Percentiles rank a stretch among this genome's conserved stretches.
These are phyloP conservation scores for Phellopilus nigrolimitatus DNA, from an alignment of 1,284 basidiomycete genomes.

Conservation along the genomic window DNA sequence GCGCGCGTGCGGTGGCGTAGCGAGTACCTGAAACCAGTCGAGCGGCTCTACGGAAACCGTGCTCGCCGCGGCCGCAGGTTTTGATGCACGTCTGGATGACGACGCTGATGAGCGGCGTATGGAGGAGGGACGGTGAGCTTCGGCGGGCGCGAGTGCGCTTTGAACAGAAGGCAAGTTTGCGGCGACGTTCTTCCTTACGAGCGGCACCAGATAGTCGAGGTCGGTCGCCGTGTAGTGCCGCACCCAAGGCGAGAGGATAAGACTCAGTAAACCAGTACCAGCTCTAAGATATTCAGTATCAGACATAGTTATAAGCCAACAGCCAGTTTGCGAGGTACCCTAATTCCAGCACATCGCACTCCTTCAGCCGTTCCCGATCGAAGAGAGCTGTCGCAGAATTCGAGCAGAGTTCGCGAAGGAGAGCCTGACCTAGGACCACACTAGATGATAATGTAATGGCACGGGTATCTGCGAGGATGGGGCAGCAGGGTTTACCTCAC, in stretches of 20 bases:
- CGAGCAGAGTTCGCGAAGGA: conserved; percentile 55
- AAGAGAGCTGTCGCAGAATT: conserved; percentile 37
- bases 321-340: conserved; percentile 44
- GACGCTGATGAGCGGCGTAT: background rate
- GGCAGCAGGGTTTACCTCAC: conserved; percentile 56
- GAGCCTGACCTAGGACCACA: conserved; percentile 59
- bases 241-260: conserved; percentile 63
- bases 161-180: conserved; percentile 38
- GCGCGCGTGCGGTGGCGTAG: conserved; percentile 34
- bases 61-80: conserved; percentile 22
- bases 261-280: conserved; percentile 74
- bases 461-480: background rate
- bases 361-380: conserved; percentile 33
- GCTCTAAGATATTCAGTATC: conserved; percentile 39
- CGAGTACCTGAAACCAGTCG: conserved; percentile 62
- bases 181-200: conserved; percentile 72
- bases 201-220: conserved; percentile 59
- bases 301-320: conserved; percentile 16
- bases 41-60: conserved; percentile 51
- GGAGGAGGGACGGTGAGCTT: conserved; percentile 2
- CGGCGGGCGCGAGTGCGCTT: conserved; percentile 9
- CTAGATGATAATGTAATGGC: conserved; percentile 33
- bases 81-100: too few species aligned
- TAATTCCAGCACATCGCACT: conserved; percentile 64
- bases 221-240: conserved; percentile 71